Evolutionary conservation across 2,329 filamentous ascomycete species (phyloP).

Genomic region (Ceratocystis diversiconidia): DNA sequence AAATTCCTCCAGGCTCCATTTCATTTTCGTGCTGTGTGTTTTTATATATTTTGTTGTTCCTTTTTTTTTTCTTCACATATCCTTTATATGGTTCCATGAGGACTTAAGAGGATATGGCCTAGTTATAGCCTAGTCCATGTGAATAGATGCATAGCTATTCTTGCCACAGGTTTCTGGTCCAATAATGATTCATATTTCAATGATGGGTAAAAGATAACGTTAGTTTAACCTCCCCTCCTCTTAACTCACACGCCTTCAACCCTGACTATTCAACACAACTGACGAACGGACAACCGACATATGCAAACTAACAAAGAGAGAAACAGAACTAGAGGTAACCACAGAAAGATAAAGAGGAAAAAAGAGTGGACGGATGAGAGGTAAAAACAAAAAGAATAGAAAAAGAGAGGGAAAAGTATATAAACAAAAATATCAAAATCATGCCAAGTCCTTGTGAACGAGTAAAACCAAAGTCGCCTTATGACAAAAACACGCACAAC

Average conservation of each 20-base stretch:
- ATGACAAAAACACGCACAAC: not conserved
- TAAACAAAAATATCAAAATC: slow-evolving; percentile 18
- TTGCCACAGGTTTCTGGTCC: not conserved
- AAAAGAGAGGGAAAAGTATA: slow-evolving; percentile 21
- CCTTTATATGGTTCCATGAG: not conserved
- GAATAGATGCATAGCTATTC: too few species aligned
- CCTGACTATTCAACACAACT: not conserved
- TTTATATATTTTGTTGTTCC: not conserved
- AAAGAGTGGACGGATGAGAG: not conserved
- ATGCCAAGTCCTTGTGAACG: not conserved
- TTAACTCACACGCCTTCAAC: not conserved
- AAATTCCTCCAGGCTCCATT: not conserved
- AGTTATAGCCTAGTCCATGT: too few species aligned
- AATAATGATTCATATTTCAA: not conserved
- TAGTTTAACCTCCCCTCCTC: not conserved
- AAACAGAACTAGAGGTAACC: not conserved
- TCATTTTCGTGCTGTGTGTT: not conserved
- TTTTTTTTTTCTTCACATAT: not conserved
- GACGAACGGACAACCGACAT: not conserved
- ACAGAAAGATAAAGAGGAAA: not conserved
- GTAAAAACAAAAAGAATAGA: slow-evolving; percentile 18
- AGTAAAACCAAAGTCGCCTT: not conserved
- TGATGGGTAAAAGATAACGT: not conserved
- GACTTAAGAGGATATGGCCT: not conserved
- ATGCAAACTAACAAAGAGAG: not conserved